phyloP scores from a whole-genome alignment of 129 eudicot genomes.

The Glebionis coronaria region DNA sequence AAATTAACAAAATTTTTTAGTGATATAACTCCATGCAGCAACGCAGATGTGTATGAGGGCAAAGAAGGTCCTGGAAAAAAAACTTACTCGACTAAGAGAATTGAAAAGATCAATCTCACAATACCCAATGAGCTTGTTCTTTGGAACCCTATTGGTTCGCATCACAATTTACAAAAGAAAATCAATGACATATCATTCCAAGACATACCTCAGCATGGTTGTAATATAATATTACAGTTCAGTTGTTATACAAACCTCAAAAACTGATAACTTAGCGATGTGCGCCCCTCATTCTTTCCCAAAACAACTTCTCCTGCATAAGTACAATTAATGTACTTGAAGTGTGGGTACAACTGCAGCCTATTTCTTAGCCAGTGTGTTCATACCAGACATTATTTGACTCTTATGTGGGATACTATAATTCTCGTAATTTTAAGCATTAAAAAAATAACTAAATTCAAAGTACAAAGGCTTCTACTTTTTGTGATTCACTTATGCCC shows the following conservation, averaged over 20 bases:
- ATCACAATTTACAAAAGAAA: too few relatives aligned
- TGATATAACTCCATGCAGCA: too few relatives aligned
- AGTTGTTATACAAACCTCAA: slow-evolving; percentile 58
- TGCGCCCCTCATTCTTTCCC: slow-evolving; percentile 84
- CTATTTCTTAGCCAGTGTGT: too few relatives aligned
- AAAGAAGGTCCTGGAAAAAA: neutral
- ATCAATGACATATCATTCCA: too few relatives aligned
- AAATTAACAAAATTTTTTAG: neutral
- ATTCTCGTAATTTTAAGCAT: too few relatives aligned
- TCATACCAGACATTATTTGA: too few relatives aligned
- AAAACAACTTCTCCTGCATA: slow-evolving; percentile 82
- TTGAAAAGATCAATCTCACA: slow-evolving; percentile 81
- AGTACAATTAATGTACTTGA: slow-evolving; percentile 7
- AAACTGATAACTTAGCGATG: slow-evolving; percentile 74
- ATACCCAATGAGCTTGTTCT: slow-evolving; percentile 76
- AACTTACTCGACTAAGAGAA: slow-evolving; percentile 66
- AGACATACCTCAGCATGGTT: too few relatives aligned
- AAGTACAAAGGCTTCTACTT: too few relatives aligned
- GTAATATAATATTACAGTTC: too few relatives aligned
- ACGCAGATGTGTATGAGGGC: neutral
- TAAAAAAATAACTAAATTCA: too few relatives aligned
- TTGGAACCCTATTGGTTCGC: slow-evolving; percentile 79
- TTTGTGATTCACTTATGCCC: too few relatives aligned
- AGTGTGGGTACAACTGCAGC: slow-evolving; percentile 7
- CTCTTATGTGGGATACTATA: too few relatives aligned